Evolutionary conservation across 192 early-diverging fungal genomes (phyloP).

Genomic region (Gigaspora rosea): DNA sequence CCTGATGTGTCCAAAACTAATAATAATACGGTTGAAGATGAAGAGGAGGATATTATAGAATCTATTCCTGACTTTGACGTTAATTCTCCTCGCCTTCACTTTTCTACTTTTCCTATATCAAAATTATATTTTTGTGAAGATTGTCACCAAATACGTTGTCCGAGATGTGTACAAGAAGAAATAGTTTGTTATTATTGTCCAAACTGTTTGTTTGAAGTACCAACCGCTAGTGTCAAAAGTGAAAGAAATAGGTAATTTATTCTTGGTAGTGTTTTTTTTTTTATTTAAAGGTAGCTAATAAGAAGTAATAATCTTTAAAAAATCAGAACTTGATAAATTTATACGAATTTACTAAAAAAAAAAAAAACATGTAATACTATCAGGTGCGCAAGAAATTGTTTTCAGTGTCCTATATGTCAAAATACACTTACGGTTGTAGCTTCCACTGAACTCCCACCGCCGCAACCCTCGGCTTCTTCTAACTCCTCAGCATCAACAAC

Average conservation of each 20-base stretch:
- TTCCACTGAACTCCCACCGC: slow-evolving; percentile 40
- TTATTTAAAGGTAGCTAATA: no score
- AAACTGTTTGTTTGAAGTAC: slow-evolving; percentile 96
- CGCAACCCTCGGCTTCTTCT: neutral
- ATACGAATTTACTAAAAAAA: no score
- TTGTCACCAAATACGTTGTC: slow-evolving; percentile 81
- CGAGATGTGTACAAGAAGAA: slow-evolving; percentile 81
- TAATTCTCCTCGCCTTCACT: slow-evolving; percentile 32
- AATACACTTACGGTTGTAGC: slow-evolving; percentile 77
- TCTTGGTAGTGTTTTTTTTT: neutral
- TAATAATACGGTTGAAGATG: neutral
- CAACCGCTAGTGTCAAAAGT: slow-evolving; percentile 93
- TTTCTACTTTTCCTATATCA: slow-evolving; percentile 57
- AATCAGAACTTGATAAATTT: no score
- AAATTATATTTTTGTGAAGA: slow-evolving; percentile 87
- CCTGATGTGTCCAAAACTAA: slow-evolving; percentile 28
- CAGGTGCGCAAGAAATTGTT: slow-evolving; percentile 88
- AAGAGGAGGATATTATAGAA: neutral
- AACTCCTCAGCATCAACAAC: slow-evolving; percentile 31
- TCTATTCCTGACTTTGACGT: slow-evolving; percentile 31
- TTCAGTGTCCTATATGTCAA: slow-evolving; percentile 87
- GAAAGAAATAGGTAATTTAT: slow-evolving; percentile 79
- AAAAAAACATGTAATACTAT: no score
- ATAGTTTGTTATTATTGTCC: slow-evolving; percentile 92
- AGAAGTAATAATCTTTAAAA: no score